These are phyloP conservation scores for Boletus rubescentipes DNA, from an alignment of 768 basidiomycete genomes.

Conservation along the genomic window DNA sequence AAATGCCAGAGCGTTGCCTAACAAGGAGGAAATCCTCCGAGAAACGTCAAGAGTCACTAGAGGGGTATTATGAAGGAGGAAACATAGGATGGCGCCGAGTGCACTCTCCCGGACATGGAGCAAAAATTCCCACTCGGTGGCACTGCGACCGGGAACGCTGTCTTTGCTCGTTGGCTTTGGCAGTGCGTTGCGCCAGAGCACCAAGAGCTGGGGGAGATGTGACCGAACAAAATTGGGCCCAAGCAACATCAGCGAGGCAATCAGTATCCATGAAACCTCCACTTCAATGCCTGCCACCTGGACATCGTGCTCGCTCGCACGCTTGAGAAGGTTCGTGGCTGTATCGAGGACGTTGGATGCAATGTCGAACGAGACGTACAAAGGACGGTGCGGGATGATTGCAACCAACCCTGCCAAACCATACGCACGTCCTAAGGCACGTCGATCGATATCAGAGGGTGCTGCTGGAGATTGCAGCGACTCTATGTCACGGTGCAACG, in stretches of 20 bases:
- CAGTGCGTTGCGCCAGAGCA: conserved; percentile 95
- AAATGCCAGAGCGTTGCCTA: conserved; percentile 90
- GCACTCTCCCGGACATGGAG: conserved; percentile 90
- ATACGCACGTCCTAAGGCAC: conserved; percentile 85
- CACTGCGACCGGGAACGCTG: conserved; percentile 57
- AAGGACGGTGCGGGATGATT: conserved; percentile 79
- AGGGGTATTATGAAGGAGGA: conserved; percentile 76
- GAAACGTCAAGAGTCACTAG: conserved; percentile 91
- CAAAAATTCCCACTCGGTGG: conserved; percentile 87
- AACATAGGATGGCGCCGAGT: conserved; percentile 83
- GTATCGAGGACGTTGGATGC: conserved; percentile 89
- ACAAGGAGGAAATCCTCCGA: conserved; percentile 79
- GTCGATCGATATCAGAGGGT: conserved; percentile 64
- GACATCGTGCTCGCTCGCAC: conserved; percentile 88
- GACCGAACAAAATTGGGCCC: conserved; percentile 93
- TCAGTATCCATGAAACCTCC: conserved; percentile 92
- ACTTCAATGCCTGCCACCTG: conserved; percentile 80
- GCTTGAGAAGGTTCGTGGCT: conserved; percentile 86
- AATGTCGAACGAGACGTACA: conserved; percentile 95
- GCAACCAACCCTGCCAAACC: conserved; percentile 87
- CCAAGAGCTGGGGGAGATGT: conserved; percentile 90
- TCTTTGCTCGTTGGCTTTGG: conserved; percentile 95
- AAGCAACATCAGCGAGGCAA: conserved; percentile 87
- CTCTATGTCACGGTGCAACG: conserved; percentile 80
- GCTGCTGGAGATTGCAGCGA: conserved; percentile 70